Conservation (phyloP, 164 flowering plant species). For the Euptelea pleiosperma region DNA sequence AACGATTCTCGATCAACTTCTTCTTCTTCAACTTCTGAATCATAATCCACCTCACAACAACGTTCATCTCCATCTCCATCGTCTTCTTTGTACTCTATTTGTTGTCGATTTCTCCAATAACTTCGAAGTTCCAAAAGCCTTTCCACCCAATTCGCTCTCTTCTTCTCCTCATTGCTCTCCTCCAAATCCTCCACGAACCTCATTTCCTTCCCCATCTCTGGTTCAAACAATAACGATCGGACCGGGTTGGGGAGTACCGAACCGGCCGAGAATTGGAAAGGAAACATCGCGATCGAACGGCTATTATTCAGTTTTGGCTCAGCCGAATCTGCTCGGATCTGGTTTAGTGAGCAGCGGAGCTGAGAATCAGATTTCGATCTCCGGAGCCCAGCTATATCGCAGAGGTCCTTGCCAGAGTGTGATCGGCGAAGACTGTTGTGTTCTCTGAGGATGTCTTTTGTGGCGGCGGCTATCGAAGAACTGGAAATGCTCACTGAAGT, state of each 20-base stretch:
- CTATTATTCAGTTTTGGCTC: conserved; percentile 43
- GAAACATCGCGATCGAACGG: conserved; percentile 39
- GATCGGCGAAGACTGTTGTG: conserved; percentile 40
- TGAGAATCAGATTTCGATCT: conserved; percentile 68
- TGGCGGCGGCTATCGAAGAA: conserved; percentile 24
- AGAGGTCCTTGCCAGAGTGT: conserved; percentile 38
- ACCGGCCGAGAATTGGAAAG: conserved; percentile 38
- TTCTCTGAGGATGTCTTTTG: conserved; percentile 27
- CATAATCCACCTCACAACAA: conserved; percentile 27
- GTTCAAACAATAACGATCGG: conserved; percentile 38
- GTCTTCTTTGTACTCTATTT: conserved; percentile 18
- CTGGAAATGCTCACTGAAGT: conserved; percentile 29
- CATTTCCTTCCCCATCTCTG: conserved; percentile 37
- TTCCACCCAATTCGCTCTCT: conserved; percentile 65
- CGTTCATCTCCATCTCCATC: conserved; percentile 18
- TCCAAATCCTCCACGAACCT: conserved; percentile 23
- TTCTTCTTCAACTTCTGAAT: conserved; percentile 21
- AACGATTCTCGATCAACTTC: conserved; percentile 24
- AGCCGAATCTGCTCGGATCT: conserved; percentile 33
- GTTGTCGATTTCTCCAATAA: conserved; percentile 40
- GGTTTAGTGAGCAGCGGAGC: conserved; percentile 29
- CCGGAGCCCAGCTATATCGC: conserved; percentile 25
- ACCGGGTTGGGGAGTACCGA: conserved; percentile 41
- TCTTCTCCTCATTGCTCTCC: conserved; percentile 23
- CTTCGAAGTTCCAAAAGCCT: conserved; percentile 51